Base-by-base conservation (phyloP, 2,329 filamentous ascomycete species). In the Clonostachys rosea region DNA sequence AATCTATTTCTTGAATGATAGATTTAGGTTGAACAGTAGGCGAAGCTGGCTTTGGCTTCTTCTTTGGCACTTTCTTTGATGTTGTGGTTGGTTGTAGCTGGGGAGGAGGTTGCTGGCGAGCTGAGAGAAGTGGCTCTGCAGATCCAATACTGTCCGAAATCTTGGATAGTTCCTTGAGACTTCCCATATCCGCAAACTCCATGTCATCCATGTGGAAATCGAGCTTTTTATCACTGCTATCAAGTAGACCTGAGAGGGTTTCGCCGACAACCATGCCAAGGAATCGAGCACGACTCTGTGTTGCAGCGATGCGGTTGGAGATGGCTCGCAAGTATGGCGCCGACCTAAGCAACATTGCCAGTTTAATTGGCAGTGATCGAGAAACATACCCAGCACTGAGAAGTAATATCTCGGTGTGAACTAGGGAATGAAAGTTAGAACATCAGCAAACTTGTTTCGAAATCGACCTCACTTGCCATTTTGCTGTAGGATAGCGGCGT, bases 221-320 rank as follows among this genome's bases (percentile, higher is more conserved):
- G 61, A 99, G 83, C 47, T 76, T 82, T 48, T 85, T 86, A 9
- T 86, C 86, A 24, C 76, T 78, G 54, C 88, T 87, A 48, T 86
- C 78, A 5, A 79, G 69, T 3, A 96, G 64, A 3, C 69, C 62
- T 2, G 83, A 86, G 0, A 86, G 65, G 1, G 85, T 81, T 54
- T 90, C 90, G 5, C 89, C 94, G 34, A 96, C 83, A 3, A 88
- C 75, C 83, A 99, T 95, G 0, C 94, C 94, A 1, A 99, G 74
- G 54, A 95, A 89, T 16, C 91, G 81, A 14, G 88, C 84, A 53
- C 84, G 79, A 7, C 73, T 73, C 39, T 94, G 91, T 5, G 90
- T 85, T 14, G 90, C 80, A 12, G 83, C 82, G 7, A 99, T 79
- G 20, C 91, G 81, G 61, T 95, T 96, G 1, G 94, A 96, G 34